These are phyloP conservation scores for Coniochaeta hoffmannii DNA, from an alignment of 2,329 filamentous ascomycete genomes.

Conservation along the genomic window DNA sequence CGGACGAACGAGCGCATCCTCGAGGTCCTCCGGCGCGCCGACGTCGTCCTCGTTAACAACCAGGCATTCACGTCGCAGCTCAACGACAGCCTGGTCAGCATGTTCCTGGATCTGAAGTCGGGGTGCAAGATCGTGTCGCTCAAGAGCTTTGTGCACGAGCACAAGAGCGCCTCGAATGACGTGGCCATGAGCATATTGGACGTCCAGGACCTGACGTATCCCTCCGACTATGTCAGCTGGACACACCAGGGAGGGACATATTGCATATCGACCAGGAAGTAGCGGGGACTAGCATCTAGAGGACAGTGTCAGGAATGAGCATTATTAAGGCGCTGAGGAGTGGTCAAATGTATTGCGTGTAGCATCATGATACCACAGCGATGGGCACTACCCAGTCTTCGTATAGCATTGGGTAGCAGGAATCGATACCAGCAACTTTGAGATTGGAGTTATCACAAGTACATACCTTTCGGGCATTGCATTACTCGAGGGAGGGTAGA, in stretches of 20 bases:
- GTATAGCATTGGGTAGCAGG: not conserved
- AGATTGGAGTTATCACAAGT: not conserved
- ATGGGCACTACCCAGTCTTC: not conserved
- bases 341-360: not conserved
- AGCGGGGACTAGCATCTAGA: slow-evolving; percentile 5
- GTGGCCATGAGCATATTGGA: slow-evolving; percentile 76
- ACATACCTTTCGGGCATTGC: too few relatives aligned
- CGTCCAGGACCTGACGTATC: slow-evolving; percentile 56
- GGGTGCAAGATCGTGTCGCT: slow-evolving; percentile 87
- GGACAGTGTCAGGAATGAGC: not conserved
- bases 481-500: too few relatives aligned
- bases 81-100: slow-evolving; percentile 76
- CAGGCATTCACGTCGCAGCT: slow-evolving; percentile 86
- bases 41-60: slow-evolving; percentile 97
- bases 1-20: slow-evolving; percentile 64
- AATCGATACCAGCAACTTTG: not conserved
- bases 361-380: slow-evolving; percentile 1
- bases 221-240: slow-evolving; percentile 82
- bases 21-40: slow-evolving; percentile 69
- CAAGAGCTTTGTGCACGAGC: slow-evolving; percentile 80
- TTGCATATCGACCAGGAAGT: slow-evolving; percentile 79
- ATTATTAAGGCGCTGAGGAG: not conserved
- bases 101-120: slow-evolving; percentile 89
- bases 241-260: slow-evolving; percentile 76
- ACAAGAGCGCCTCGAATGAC: slow-evolving; percentile 69